Base-by-base conservation (phyloP, 352 stramenopile genomes). In the Globisporangium barbulae region DNA sequence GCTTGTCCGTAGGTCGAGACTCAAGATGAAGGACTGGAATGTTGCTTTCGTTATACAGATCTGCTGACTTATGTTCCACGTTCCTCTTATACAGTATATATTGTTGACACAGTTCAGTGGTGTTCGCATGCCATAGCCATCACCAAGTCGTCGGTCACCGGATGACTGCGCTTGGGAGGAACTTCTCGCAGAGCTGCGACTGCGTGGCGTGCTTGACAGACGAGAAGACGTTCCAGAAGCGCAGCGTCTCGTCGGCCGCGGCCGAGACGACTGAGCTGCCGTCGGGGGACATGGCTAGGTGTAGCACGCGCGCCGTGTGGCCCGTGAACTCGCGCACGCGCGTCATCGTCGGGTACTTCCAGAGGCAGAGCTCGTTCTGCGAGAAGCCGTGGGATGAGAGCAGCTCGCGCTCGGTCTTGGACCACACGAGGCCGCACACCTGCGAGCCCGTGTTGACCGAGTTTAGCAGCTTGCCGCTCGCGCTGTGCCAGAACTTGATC, bases 401-500 rank as follows among this genome's bases (percentile, higher is more conserved):
- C 47, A 99, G 85, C 70, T 98, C 88, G 50, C 83, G 84, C 42
- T 96, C 83, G 25, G 84, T 80, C 28, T 79, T 88, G 53, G 83
- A 93, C 90, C 90, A 97, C 45, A 93, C 68, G 12, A 99, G 78
- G 0, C 90, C 89, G 71, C 96, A 98, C 7, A 99, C 96, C 70
- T 99, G 96, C 15, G 83, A 97, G 48, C 90, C 94, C 22, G 97
- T 99, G 72, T 98, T 81, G 35, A 99, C 91, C 5, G 85, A 98
- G 55, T 98, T 97, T 17, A 98, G 70, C 35, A 97, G 47, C 15
- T 79, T 68, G n/a, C 89, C 90, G 21, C 64, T 92, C 17, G 68
- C 64, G 1, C 88, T 75, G 69, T 98, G 97, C 97, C 97, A 99
- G 66, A 99, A 95, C 79, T 99, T 99, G 78, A 99, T 99, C 57